phyloP scores from a whole-genome alignment of 2,329 filamentous ascomycete species.

The Xylaria sp. region DNA sequence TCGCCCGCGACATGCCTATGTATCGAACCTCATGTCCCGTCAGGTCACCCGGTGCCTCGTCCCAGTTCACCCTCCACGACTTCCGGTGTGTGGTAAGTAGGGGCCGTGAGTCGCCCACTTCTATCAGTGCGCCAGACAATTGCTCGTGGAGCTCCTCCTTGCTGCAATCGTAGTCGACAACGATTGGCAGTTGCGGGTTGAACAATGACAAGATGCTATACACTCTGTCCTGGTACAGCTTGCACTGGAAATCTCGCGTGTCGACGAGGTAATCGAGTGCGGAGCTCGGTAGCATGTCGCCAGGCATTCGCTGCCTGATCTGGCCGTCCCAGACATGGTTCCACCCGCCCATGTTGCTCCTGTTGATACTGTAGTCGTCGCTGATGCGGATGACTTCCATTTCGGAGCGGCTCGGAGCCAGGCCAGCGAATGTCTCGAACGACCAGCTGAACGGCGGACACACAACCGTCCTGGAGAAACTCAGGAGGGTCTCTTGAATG shows the following conservation, averaged over 20 bases:
- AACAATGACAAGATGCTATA: conserved; percentile 19
- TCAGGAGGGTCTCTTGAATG: conserved; percentile 11
- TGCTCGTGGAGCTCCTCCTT: conserved; percentile 11
- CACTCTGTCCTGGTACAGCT: conserved; percentile 5
- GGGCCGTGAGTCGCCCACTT: conserved; percentile 9
- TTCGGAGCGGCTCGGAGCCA: background rate
- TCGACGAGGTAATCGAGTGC: conserved; percentile 17
- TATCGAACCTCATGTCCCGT: background rate
- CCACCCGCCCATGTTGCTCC: conserved; percentile 13
- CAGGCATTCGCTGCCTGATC: conserved; percentile 15
- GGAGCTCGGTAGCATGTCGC: conserved; percentile 9
- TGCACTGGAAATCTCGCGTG: conserved; percentile 14
- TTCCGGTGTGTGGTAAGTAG: conserved; percentile 4
- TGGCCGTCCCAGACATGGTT: conserved; percentile 15
- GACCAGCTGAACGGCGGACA: conserved; percentile 13
- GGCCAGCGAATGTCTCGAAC: conserved; percentile 4
- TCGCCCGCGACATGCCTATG: conserved; percentile 10
- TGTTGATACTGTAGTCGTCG: conserved; percentile 12
- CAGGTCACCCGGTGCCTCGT: conserved; percentile 1
- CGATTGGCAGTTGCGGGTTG: background rate
- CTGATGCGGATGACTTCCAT: conserved; percentile 12
- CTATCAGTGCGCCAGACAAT: conserved; percentile 9
- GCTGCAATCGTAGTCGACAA: conserved; percentile 1
- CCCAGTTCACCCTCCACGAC: conserved; percentile 13
- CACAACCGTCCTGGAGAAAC: conserved; percentile 5